Evolutionary conservation across 768 basidiomycete species (phyloP).

Genomic region (Russula sp.): DNA sequence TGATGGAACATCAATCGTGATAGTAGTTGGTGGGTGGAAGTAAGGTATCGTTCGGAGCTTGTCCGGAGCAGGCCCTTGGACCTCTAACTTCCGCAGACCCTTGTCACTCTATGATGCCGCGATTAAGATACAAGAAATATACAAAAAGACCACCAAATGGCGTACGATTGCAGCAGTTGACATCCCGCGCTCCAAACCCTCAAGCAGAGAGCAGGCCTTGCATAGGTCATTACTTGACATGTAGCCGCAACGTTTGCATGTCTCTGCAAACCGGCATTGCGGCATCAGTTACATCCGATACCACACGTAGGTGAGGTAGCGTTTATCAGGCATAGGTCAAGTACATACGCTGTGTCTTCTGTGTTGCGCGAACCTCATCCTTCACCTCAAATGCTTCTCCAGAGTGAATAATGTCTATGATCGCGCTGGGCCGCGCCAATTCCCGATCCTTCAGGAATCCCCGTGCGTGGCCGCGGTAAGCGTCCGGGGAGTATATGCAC

Average conservation of each 20-base stretch:
- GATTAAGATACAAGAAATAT: neutral
- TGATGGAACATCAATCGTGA: slow-evolving; percentile 21
- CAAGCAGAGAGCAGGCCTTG: slow-evolving; percentile 85
- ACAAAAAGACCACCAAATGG: slow-evolving; percentile 15
- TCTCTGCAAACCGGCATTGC: slow-evolving; percentile 44
- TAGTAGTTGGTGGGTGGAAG: slow-evolving; percentile 39
- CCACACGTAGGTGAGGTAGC: neutral
- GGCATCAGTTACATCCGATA: neutral
- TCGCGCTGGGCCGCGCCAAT: slow-evolving; percentile 66
- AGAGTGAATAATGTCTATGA: slow-evolving; percentile 89
- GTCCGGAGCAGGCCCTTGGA: slow-evolving; percentile 51
- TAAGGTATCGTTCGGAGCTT: slow-evolving; percentile 72
- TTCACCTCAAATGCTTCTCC: slow-evolving; percentile 87
- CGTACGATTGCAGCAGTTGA: slow-evolving; percentile 39
- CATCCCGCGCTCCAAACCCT: slow-evolving; percentile 85
- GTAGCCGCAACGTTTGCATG: slow-evolving; percentile 87
- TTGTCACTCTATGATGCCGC: slow-evolving; percentile 50
- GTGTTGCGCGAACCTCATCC: slow-evolving; percentile 75
- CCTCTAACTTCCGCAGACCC: slow-evolving; percentile 54
- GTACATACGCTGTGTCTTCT: slow-evolving; percentile 76
- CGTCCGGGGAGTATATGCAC: slow-evolving; percentile 98
- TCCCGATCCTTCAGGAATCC: slow-evolving; percentile 94
- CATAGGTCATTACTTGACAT: slow-evolving; percentile 97
- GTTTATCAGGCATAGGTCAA: neutral
- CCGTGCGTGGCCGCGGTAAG: slow-evolving; percentile 94